A percentile compares a stretch with the other conserved stretches of the same genome.
Conservation (phyloP, 169 alveolate species). For the Plasmodium relictum region DNA sequence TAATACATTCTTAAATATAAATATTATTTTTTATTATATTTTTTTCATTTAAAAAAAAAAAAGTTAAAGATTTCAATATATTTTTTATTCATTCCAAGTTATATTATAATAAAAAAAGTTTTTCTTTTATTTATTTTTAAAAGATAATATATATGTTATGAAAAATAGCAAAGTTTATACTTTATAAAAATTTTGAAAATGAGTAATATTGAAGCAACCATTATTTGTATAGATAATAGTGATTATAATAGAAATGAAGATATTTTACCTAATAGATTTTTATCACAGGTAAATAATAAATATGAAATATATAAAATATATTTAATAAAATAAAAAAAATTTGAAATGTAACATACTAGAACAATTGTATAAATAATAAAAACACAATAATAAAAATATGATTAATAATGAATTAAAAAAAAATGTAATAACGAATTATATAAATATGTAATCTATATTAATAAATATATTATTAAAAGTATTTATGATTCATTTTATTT, state of each 20-base stretch:
- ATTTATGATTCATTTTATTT: not conserved
- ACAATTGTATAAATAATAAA: no score
- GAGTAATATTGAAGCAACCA: slow-evolving; percentile 95
- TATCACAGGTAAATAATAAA: slow-evolving; percentile 76
- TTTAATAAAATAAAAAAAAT: not conserved
- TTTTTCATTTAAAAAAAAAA: no score
- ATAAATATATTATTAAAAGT: no score
- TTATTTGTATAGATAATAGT: slow-evolving; percentile 96
- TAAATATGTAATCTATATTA: not conserved
- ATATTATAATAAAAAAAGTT: not conserved
- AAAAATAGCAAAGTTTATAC: not conserved
- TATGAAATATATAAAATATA: not conserved
- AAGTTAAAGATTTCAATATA: no score
- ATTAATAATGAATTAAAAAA: no score
- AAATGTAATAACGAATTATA: no score
- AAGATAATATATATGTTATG: not conserved
- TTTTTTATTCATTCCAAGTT: no score
- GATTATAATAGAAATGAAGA: slow-evolving; percentile 98
- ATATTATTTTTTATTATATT: no score
- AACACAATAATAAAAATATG: no score
- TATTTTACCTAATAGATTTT: slow-evolving; percentile 93
- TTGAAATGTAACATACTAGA: no score
- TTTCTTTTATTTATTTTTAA: not conserved
- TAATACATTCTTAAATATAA: no score
- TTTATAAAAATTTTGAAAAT: slow-evolving; percentile 87